Evolutionary conservation across 1,284 basidiomycete species (phyloP).

Genomic region (Cutaneotrichosporon sp.): DNA sequence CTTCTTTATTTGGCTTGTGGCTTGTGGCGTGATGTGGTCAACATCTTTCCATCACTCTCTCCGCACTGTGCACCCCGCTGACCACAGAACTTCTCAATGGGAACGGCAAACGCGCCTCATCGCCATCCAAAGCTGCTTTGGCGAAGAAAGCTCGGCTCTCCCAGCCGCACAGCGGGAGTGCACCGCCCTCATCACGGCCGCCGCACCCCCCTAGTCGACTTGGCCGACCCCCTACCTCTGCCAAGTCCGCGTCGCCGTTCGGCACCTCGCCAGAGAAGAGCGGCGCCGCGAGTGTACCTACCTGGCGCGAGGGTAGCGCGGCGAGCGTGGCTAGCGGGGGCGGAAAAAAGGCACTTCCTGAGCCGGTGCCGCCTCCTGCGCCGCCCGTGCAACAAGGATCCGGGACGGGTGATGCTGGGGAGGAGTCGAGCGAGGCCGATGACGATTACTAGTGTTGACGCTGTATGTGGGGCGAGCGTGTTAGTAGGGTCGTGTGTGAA

Average conservation of each 20-base stretch:
- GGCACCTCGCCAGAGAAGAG: slow-evolving; percentile 1
- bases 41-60: no score
- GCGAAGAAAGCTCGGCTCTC: slow-evolving; percentile 12
- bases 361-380: neutral
- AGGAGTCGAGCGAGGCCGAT: slow-evolving; percentile 17
- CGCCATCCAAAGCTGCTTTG: slow-evolving; percentile 15
- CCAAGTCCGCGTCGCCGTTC: slow-evolving; percentile 9
- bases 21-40: no score
- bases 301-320: neutral
- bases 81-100: slow-evolving; percentile 10
- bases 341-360: slow-evolving; percentile 1
- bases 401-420: neutral
- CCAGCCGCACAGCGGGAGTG: slow-evolving; percentile 6
- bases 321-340: neutral
- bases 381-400: neutral
- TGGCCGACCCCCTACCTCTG: slow-evolving; percentile 12
- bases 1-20: neutral
- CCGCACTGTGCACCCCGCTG: no score
- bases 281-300: neutral
- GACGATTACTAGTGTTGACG: slow-evolving; percentile 14
- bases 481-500: neutral
- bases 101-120: slow-evolving; percentile 14
- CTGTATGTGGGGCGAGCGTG: neutral
- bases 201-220: slow-evolving; percentile 12
- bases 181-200: slow-evolving; percentile 11